Evolutionary conservation across 495 filamentous ascomycete species (phyloP), one percentile per base, ranked within the genome.

Genomic region (Penicillium coprophilum): DNA sequence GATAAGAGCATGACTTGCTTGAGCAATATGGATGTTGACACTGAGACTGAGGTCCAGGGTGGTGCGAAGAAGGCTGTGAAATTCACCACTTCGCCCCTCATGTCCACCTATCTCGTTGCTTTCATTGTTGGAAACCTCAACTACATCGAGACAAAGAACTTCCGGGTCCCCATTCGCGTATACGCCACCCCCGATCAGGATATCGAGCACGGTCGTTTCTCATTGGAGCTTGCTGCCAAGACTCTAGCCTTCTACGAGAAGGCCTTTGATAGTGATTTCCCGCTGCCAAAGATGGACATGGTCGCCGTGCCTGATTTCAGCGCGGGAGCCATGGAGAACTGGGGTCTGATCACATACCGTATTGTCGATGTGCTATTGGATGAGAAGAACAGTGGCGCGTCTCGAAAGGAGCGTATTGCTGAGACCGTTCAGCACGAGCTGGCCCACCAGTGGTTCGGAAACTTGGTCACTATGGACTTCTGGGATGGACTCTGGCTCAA

Each of bases 401-500:
- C 87, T n/a, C 86, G 86, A 48, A 96, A 95, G 74, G 88, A 96
- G 78, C 85, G 92, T 38, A 87, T 97, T 62, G 92, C 94, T 46
- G 91, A 97, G 68, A 88, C 91, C 39, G 94, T 97, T 19, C 91
- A 95, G 80, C 94, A 98, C 75, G 94, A 98, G 69, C 77, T 98
- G 65, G 94, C 94, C 41, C 94, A 98, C 76, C 94, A 98, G 73
- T 98, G 94, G 94, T 97, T 98, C 64, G 94, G 94, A 57, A 97
- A 98, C 73, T 78, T 98, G 55, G 94, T 98, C 43, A 98, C 94
- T 39, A 98, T 98, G 94, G 93, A 97, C 71, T 98, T 94, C 83
- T 98, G 94, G 94, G 92, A 97, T 73, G 93, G 91, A 30, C 77
- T 98, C 28, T 98, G 94, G 94, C 85, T 98, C 56, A 97, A 97